Evolutionary conservation across 768 basidiomycete species (phyloP), one percentile per base, ranked within the genome.

Genomic region (Lentinula detonsa): DNA sequence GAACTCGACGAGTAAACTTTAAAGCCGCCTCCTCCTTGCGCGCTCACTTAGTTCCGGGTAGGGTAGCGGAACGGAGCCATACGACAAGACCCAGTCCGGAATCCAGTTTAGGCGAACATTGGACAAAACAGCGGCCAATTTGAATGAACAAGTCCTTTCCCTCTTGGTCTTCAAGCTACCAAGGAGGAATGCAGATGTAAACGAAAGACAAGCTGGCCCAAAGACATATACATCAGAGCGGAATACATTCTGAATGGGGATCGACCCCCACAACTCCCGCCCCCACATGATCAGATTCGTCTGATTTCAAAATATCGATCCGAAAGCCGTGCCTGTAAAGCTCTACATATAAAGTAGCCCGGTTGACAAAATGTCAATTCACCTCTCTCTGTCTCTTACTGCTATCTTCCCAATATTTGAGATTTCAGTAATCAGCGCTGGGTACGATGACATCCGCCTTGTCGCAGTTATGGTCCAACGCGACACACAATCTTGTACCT

Each of bases 401-500:
- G 10, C 37, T 40, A 37, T 13, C 37, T 39, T 39, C 37, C 37
- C 53, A 4, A 54, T 16, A 8, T 11, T 18, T 3, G 5, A 15
- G 16, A 40, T 1, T 13, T 50, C 23, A 2, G 31, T 18, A 16
- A 5, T 2, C 2, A n/a, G 10, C 16, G 1, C 16, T 3, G 16
- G 34, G 23, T n/a, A 37, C 13, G 34, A 54, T 54, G 37, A 5
- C 13, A 2, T 54, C 39, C 16, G 39, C 40, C 8, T 13, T 40
- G 39, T 56, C 55, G 37, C 37, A 40, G 11, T 15, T 56, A 7
- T 43, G 55, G 55, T 56, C 37, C 55, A 56, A 56, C 28, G 55
- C 69, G 23, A 56, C 55, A 10, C 37, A 40, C 55, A 56, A 56
- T 23, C 40, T 56, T 10, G 40, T 85, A 40, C 85, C 84, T 21